phyloP scores from a whole-genome alignment of 176 grass and related monocot species.

The Triticum turgidum region DNA sequence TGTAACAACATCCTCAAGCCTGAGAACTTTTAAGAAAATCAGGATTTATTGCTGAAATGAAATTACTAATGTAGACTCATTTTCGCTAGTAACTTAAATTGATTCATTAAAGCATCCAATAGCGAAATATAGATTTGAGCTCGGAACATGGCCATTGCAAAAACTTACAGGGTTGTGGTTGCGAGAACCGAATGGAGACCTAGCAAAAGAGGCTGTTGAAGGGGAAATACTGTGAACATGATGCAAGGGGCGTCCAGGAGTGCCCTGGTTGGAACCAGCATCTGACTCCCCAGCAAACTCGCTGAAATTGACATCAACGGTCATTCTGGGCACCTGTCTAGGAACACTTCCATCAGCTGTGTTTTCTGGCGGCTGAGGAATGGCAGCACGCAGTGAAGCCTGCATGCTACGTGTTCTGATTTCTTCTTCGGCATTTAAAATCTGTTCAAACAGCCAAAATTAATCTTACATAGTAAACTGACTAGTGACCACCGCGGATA shows the following conservation, averaged over 20 bases:
- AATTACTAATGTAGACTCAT: neutral
- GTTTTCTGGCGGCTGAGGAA: conserved; percentile 60
- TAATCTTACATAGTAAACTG: neutral
- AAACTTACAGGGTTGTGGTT: conserved; percentile 65
- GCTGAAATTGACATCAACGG: conserved; percentile 82
- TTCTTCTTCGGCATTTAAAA: conserved; percentile 95
- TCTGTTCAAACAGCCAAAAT: conserved; percentile 48
- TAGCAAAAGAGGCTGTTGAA: conserved; percentile 60
- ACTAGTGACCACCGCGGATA: neutral
- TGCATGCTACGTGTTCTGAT: conserved; percentile 65
- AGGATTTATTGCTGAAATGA: neutral
- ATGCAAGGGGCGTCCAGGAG: conserved; percentile 56
- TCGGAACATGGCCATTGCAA: neutral
- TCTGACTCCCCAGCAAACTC: conserved; percentile 80
- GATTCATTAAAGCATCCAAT: neutral
- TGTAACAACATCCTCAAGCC: neutral
- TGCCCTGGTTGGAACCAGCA: conserved; percentile 72
- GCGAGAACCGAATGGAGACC: conserved; percentile 65
- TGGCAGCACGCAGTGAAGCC: conserved; percentile 31
- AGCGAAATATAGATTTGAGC: neutral
- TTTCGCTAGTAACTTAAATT: neutral
- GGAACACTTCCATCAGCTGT: conserved; percentile 46
- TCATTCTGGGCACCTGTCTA: conserved; percentile 55
- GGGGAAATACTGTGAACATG: conserved; percentile 71
- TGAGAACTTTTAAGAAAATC: neutral